Evolutionary conservation across 495 filamentous ascomycete species (phyloP).

Genomic region (Pyrenopolyporus hunteri): DNA sequence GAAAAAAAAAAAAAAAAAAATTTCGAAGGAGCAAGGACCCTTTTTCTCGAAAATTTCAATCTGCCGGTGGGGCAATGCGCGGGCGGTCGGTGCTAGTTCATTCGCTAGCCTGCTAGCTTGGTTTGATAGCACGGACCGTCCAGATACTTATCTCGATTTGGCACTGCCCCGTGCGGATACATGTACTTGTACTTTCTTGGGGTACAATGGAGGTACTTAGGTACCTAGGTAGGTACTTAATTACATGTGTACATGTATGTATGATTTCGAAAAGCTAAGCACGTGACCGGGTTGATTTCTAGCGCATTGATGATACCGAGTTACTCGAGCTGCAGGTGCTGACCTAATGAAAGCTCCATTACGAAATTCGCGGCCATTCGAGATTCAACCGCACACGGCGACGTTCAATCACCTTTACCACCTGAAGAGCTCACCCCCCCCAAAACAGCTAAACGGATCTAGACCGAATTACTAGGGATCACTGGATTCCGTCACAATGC

Average conservation of each 20-base stretch:
- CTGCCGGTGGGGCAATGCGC: constrained; percentile 37
- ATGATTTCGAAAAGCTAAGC: not conserved
- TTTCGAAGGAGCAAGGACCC: constrained; percentile 20
- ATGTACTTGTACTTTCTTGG: not conserved
- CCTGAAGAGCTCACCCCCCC: not conserved
- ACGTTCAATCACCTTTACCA: constrained; percentile 1
- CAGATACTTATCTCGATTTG: not conserved
- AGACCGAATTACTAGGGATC: not conserved
- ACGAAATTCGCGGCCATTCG: constrained; percentile 14
- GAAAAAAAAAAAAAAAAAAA: constrained; percentile 34
- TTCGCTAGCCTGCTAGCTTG: not conserved
- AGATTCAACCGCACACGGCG: constrained; percentile 8
- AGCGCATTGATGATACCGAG: not conserved
- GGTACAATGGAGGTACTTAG: not conserved
- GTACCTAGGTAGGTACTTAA: not conserved
- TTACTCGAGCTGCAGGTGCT: constrained; percentile 5
- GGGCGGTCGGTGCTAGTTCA: constrained; percentile 37
- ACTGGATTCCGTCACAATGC: constrained; percentile 52
- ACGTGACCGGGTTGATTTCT: too few relatives aligned
- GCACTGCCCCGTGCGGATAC: not conserved
- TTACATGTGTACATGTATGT: too few relatives aligned
- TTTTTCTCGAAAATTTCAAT: constrained; percentile 33
- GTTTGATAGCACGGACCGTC: constrained; percentile 16
- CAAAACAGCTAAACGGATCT: not conserved
- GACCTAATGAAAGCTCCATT: constrained; percentile 21